Conservation (phyloP, 1,284 basidiomycete genomes). For the Ustilago shanxiensis region DNA sequence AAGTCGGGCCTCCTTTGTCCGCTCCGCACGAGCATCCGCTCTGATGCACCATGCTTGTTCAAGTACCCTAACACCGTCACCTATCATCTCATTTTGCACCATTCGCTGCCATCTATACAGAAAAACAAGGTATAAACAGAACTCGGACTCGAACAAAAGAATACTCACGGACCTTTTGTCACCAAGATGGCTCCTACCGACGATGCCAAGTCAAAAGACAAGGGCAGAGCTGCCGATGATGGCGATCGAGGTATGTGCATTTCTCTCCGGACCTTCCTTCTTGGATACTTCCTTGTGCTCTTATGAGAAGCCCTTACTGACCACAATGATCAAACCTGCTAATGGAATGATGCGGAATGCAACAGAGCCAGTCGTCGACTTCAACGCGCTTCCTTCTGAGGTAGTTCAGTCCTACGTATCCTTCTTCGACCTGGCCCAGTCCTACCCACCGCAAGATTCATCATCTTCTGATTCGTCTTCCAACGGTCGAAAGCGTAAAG, state of each 20-base stretch:
- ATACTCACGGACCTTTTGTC: no score
- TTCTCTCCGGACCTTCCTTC: background rate
- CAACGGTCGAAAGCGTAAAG: constrained; percentile 41
- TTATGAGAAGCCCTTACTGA: background rate
- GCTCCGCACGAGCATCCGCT: constrained; percentile 1
- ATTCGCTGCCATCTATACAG: background rate
- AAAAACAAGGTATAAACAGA: no score
- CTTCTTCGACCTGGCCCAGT: constrained; percentile 54
- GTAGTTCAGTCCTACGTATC: constrained; percentile 59
- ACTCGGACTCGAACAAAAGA: no score
- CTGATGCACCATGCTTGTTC: background rate
- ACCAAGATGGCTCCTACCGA: constrained; percentile 30
- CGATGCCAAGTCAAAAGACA: constrained; percentile 36
- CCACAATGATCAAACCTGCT: background rate
- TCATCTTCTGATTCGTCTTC: constrained; percentile 26
- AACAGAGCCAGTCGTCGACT: constrained; percentile 56
- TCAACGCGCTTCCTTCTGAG: constrained; percentile 49
- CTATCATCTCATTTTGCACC: background rate
- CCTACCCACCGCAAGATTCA: constrained; percentile 54
- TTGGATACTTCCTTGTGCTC: no score
- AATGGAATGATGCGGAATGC: no score
- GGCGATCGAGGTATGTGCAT: constrained; percentile 30
- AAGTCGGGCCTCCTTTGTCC: constrained; percentile 2
- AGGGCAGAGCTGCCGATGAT: constrained; percentile 33
- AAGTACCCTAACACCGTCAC: background rate